phyloP scores from a whole-genome alignment of 2,329 filamentous ascomycete genomes.

The Arthrobotrys musiformis region DNA sequence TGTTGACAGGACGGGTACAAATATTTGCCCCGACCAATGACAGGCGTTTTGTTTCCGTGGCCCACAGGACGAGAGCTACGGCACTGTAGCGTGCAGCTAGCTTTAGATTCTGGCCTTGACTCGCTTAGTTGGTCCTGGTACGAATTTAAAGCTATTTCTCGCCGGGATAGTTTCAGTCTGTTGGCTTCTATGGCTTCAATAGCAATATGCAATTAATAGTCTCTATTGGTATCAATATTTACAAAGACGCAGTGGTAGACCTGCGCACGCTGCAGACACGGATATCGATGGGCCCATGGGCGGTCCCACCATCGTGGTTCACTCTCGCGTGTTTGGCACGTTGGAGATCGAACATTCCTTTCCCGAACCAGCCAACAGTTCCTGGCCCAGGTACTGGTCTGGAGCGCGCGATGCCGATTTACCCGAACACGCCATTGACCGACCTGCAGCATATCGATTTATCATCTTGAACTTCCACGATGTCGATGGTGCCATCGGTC shows the following conservation, averaged over 20 bases:
- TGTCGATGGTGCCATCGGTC: background rate
- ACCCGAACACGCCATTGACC: slow-evolving; percentile 15
- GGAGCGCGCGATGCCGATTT: slow-evolving; percentile 15
- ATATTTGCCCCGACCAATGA: slow-evolving; percentile 9
- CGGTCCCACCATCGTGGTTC: too few relatives aligned
- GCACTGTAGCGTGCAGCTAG: too few relatives aligned
- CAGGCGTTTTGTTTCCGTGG: background rate
- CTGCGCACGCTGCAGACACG: background rate
- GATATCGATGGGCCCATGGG: too few relatives aligned
- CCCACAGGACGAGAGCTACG: too few relatives aligned
- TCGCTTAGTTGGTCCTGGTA: too few relatives aligned
- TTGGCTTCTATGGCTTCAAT: too few relatives aligned
- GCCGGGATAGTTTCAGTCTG: too few relatives aligned
- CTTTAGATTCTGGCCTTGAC: too few relatives aligned
- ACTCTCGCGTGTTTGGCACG: background rate
- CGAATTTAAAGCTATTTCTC: too few relatives aligned
- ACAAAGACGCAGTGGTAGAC: background rate
- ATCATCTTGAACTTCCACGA: background rate
- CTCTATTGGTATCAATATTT: background rate
- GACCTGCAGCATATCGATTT: background rate
- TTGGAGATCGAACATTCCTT: background rate
- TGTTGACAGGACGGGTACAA: background rate
- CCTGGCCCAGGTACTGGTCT: background rate
- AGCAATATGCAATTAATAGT: too few relatives aligned
- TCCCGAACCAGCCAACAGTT: background rate